Evolutionary conservation across 139 green algal genomes (phyloP).

Genomic region (Asterochloris sp.): DNA sequence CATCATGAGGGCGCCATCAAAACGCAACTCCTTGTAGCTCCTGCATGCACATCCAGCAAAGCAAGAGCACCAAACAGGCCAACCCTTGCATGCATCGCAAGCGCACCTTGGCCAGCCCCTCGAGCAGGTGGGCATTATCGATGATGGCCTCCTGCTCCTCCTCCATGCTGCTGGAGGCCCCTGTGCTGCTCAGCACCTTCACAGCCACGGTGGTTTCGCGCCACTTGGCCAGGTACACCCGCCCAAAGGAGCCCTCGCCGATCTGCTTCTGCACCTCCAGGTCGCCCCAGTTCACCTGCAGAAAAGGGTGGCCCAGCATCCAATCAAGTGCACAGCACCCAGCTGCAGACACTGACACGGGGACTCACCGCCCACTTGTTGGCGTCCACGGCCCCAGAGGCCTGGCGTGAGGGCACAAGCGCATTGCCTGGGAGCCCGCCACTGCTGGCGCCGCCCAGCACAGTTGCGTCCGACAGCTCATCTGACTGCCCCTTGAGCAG

Average conservation of each 20-base stretch:
- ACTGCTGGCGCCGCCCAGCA: too few relatives aligned
- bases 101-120: constrained; percentile 20
- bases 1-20: too few relatives aligned
- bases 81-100: neutral
- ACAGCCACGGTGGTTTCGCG: constrained; percentile 57
- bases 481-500: too few relatives aligned
- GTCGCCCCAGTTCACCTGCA: constrained; percentile 34
- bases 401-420: neutral
- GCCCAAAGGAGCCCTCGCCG: constrained; percentile 61
- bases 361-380: neutral
- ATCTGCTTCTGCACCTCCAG: constrained; percentile 54
- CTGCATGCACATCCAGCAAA: neutral
- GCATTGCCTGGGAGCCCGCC: too few relatives aligned
- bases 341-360: neutral
- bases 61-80: neutral
- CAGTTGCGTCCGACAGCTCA: too few relatives aligned
- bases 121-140: constrained; percentile 18
- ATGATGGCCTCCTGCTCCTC: constrained; percentile 29
- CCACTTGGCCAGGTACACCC: constrained; percentile 62
- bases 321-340: neutral
- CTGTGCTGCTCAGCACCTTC: constrained; percentile 44
- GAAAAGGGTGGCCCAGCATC: too few relatives aligned
- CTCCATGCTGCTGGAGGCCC: constrained; percentile 10
- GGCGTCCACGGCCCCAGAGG: constrained; percentile 13
- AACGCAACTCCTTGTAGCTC: too few relatives aligned